Evolutionary conservation across 2,329 filamentous ascomycete genomes (phyloP).

Genomic region (Penicillium sp.): DNA sequence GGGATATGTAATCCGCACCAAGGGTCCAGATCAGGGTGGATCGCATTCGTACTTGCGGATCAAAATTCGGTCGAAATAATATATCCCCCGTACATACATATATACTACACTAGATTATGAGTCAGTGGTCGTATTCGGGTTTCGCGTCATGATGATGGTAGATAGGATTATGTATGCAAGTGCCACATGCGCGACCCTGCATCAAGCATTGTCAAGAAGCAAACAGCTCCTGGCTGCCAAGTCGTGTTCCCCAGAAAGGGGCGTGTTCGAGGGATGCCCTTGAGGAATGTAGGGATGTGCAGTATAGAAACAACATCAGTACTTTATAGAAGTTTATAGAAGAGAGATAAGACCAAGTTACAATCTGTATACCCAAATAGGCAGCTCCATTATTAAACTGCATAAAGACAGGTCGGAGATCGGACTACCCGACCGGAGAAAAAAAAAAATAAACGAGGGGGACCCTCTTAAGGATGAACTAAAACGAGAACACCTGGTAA

Average conservation of each 20-base stretch:
- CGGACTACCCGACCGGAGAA: neutral
- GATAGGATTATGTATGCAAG: neutral
- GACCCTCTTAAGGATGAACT: neutral
- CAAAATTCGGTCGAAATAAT: neutral
- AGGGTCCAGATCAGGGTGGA: neutral
- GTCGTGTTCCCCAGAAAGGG: neutral
- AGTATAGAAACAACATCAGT: neutral
- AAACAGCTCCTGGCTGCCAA: neutral
- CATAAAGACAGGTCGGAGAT: slow-evolving; percentile 1
- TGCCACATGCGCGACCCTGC: neutral
- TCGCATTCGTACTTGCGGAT: neutral
- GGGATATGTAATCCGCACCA: neutral
- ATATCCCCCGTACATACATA: neutral
- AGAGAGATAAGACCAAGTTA: neutral
- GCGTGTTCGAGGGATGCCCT: neutral
- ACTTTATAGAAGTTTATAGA: too few relatives aligned
- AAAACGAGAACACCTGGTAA: neutral
- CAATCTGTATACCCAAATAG: too few relatives aligned
- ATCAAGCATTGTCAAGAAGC: neutral
- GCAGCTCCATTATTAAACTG: neutral
- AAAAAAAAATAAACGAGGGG: neutral
- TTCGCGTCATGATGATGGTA: neutral
- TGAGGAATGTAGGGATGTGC: neutral
- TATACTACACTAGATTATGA: neutral
- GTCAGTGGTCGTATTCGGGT: neutral